These are phyloP conservation scores for Bruguiera sexangula DNA, from an alignment of 345 rosid species.

Conservation along the genomic window DNA sequence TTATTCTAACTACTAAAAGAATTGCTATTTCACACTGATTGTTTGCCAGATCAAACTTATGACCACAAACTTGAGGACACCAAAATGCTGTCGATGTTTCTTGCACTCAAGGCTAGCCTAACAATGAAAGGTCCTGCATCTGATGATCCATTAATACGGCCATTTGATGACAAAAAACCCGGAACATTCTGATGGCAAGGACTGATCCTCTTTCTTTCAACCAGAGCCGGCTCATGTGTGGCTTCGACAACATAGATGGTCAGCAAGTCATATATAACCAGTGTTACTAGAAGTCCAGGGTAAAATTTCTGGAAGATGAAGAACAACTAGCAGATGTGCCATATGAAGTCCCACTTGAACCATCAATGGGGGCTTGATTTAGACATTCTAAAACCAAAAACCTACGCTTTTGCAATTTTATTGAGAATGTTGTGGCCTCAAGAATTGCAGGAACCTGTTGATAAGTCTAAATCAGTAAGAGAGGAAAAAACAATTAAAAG, in stretches of 20 bases:
- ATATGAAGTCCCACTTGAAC: conserved; percentile 81
- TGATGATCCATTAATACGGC: too few relatives aligned
- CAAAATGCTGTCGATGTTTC: too few relatives aligned
- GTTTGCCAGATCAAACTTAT: too few relatives aligned
- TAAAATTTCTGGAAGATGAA: conserved; percentile 53
- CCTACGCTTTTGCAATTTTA: conserved; percentile 78
- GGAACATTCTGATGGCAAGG: background rate
- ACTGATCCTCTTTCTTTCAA: background rate
- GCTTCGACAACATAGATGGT: background rate
- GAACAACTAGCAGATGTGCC: conserved; percentile 61
- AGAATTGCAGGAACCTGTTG: conserved; percentile 74
- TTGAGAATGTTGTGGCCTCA: conserved; percentile 80
- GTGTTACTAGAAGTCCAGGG: conserved; percentile 56
- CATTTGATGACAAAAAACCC: too few relatives aligned
- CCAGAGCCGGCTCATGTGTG: background rate
- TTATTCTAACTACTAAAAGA: too few relatives aligned
- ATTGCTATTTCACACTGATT: too few relatives aligned
- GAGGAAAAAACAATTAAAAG: too few relatives aligned
- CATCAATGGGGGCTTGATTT: conserved; percentile 94
- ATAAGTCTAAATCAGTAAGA: background rate
- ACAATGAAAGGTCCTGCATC: too few relatives aligned
- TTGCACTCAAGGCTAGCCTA: too few relatives aligned
- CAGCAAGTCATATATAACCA: background rate
- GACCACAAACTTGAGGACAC: too few relatives aligned
- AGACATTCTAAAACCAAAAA: conserved; percentile 73